These are phyloP conservation scores for Dioszegia crocea DNA, from an alignment of 768 basidiomycete genomes.

Conservation along the genomic window DNA sequence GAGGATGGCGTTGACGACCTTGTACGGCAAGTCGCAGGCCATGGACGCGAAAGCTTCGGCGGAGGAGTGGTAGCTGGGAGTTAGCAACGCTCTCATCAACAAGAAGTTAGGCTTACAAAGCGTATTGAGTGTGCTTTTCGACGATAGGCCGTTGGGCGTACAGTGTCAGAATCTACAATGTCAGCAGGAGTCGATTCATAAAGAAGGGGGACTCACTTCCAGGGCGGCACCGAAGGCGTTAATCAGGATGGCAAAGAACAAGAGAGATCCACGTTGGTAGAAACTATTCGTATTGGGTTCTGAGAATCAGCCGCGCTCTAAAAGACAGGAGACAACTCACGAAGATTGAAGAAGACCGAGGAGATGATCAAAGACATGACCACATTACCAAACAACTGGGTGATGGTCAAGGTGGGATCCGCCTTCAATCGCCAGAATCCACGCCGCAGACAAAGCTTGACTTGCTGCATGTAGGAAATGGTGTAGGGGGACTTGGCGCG, in stretches of 20 bases:
- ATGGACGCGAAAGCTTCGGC: conserved; percentile 48
- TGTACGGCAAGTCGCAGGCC: conserved; percentile 49
- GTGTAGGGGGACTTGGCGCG: conserved; percentile 52
- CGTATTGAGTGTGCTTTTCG: conserved; percentile 56
- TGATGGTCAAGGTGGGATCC: conserved; percentile 50
- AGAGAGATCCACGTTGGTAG: conserved; percentile 32
- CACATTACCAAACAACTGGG: conserved; percentile 46
- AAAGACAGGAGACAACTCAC: conserved; percentile 8
- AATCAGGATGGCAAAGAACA: conserved; percentile 58
- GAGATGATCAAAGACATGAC: conserved; percentile 43
- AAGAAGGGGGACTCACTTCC: conserved; percentile 23
- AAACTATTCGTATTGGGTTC: conserved; percentile 37
- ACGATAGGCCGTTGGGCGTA: conserved; percentile 53
- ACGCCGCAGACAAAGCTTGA: conserved; percentile 54
- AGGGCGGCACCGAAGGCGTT: conserved; percentile 54
- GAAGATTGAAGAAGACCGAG: conserved; percentile 47
- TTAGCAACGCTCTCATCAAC: neutral
- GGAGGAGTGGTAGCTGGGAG: conserved; percentile 55
- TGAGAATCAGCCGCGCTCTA: neutral
- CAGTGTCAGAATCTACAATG: conserved; percentile 45
- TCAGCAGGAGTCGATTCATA: conserved; percentile 1
- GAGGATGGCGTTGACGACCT: conserved; percentile 36
- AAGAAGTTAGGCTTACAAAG: conserved; percentile 21
- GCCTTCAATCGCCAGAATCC: conserved; percentile 55
- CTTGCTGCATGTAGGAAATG: conserved; percentile 54